phyloP scores from a whole-genome alignment of 805 yeast genomes.

The Wickerhamomyces pijperi region DNA sequence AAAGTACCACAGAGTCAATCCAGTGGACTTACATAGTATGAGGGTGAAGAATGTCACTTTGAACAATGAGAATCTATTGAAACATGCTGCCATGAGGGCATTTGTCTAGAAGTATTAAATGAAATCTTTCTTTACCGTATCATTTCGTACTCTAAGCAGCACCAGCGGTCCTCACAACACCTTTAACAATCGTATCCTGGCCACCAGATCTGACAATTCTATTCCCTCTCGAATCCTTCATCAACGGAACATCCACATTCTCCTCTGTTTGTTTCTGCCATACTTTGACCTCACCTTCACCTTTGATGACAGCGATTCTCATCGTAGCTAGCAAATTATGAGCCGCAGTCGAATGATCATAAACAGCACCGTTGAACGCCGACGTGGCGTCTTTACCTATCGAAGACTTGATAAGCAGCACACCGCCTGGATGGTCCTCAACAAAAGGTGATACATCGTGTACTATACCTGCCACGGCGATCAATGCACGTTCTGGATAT shows the following conservation, averaged over 20 bases:
- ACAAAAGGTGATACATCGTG: slow-evolving; percentile 90
- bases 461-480: slow-evolving; percentile 81
- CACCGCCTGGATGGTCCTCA: slow-evolving; percentile 91
- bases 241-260: slow-evolving; percentile 52
- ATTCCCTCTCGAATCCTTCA: slow-evolving; percentile 41
- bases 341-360: slow-evolving; percentile 88
- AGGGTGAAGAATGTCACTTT: no score
- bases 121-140: no score
- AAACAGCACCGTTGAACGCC: slow-evolving; percentile 92
- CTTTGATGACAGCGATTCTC: slow-evolving; percentile 81
- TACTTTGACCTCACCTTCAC: slow-evolving; percentile 71
- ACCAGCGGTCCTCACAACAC: slow-evolving; percentile 42
- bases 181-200: slow-evolving; percentile 38
- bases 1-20: no score
- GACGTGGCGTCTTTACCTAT: slow-evolving; percentile 91
- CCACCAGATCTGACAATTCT: slow-evolving; percentile 49
- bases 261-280: slow-evolving; percentile 66
- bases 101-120: no score
- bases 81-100: no score
- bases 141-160: no score
- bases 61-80: no score
- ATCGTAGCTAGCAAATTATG: slow-evolving; percentile 82
- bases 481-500: slow-evolving; percentile 48
- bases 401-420: slow-evolving; percentile 64
- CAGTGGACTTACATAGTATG: no score